Base-by-base conservation (phyloP, 2,329 filamentous ascomycete genomes). In the Teratosphaeria destructans region DNA sequence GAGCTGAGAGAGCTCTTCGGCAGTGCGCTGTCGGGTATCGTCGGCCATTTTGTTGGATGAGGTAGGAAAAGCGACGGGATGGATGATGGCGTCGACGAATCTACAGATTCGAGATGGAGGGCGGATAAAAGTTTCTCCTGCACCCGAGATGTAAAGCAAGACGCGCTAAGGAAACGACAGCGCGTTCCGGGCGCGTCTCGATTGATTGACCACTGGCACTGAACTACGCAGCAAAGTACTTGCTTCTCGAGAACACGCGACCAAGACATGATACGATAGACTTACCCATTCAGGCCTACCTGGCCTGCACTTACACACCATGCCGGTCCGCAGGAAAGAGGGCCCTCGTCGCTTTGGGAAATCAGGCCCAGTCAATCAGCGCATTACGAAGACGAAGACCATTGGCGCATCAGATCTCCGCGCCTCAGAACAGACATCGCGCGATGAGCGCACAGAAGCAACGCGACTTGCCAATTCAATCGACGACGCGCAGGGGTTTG, bases 401-500 rank as follows among this genome's bases (percentile, higher is more conserved):
- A 89, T 97, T 65, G 85, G 93, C 60, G 85, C 89, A 37, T 86
- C 87, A 7, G 84, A 85, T 29, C 77, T 88, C 55, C 81, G 88
- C 52, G 84, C 88, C 59, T 85, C 85, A 58, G 95, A 99, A 78
- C 87, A 84, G 57, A 97, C 91, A 0, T 95, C 92, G 7, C 85
- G 90, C 68, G 90, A 96, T 79, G 94, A 99, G 75, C 95, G 90
- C 74, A 85, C 90, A 76, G 92, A 99, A 76, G 86, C 90, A 43
- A 87, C 86, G 54, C 85, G 85, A 59, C 83, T 96, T 57, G 90
- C 90, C 35, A 85, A 96, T 76, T 84, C 81, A 69, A 96, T 99
- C 72, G 95, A 99, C 77, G 94, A 97, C 77, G 82, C 83, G 63
- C 94, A 97, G 85, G 95, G 94, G 57, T 99, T 99, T 73, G 82